A percentile compares a stretch with the other conserved stretches of the same genome.
Evolutionary conservation across 345 rosid species (phyloP).

Genomic region (Gossypium ekmanianum): DNA sequence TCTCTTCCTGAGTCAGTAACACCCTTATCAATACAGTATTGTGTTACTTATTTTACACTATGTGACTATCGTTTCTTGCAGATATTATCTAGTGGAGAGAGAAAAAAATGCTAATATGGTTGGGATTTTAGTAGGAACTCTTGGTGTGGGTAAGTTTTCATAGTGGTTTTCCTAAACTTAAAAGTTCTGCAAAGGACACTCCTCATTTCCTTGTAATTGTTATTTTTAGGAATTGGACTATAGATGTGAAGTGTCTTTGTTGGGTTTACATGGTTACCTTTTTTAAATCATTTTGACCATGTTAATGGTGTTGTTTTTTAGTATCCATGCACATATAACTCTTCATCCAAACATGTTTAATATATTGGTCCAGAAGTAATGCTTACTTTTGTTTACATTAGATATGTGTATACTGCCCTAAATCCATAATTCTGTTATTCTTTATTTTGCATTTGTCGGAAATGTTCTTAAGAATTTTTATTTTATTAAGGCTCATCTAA

Average conservation of each 20-base stretch:
- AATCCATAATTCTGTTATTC: background rate
- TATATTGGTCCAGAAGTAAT: background rate
- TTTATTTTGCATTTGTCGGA: background rate
- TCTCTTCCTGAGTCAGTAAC: background rate
- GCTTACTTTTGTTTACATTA: background rate
- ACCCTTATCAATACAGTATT: background rate
- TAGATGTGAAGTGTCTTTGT: background rate
- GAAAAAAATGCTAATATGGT: constrained; percentile 89
- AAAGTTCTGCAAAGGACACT: background rate
- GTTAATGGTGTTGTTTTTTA: background rate
- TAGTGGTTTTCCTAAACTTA: background rate
- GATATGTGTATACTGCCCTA: background rate
- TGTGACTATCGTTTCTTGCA: constrained; percentile 29
- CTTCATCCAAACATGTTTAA: background rate
- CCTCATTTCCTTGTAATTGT: background rate
- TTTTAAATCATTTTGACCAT: constrained; percentile 5
- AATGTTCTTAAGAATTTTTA: background rate
- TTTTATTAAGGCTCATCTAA: background rate
- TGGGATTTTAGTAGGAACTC: constrained; percentile 94
- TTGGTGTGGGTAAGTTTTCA: constrained; percentile 72
- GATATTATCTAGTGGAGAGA: constrained; percentile 90
- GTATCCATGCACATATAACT: no score
- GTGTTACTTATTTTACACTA: background rate
- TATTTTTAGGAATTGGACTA: background rate
- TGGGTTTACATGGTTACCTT: background rate